A percentile compares a stretch with the other conserved stretches of the same genome.
Evolutionary conservation across 371 early-diverging fungal genomes (phyloP).

Genomic region (Rhizopus microsporus): DNA sequence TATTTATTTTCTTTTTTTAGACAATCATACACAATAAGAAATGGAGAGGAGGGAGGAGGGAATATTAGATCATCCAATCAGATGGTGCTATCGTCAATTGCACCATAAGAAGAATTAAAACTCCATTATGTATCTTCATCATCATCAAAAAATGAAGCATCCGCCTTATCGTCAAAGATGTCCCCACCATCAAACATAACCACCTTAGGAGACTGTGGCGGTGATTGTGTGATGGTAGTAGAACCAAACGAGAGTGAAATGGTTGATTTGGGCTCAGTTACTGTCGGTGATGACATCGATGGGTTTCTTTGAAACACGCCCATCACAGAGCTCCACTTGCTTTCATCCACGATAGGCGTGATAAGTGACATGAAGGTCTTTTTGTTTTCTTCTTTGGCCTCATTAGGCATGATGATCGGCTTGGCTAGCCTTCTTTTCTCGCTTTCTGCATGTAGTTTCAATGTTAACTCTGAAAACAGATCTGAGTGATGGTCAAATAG

Average conservation of each 20-base stretch:
- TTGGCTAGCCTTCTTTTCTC: slow-evolving; percentile 41
- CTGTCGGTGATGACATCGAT: slow-evolving; percentile 5
- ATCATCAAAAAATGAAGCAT: slow-evolving; percentile 20
- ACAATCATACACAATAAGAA: background rate
- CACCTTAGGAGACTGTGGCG: slow-evolving; percentile 28
- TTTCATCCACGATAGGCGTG: slow-evolving; percentile 25
- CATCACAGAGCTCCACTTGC: slow-evolving; percentile 36
- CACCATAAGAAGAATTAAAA: background rate
- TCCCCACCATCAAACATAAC: slow-evolving; percentile 25
- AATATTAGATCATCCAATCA: background rate
- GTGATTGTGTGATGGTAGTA: slow-evolving; percentile 28
- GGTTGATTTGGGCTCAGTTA: slow-evolving; percentile 5
- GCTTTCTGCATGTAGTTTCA: slow-evolving; percentile 39
- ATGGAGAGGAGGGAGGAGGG: background rate
- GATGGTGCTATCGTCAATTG: background rate
- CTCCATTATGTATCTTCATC: slow-evolving; percentile 9
- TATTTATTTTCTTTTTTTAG: too few relatives aligned
- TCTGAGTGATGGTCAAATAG: slow-evolving; percentile 41
- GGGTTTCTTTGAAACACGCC: slow-evolving; percentile 39
- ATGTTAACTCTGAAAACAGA: slow-evolving; percentile 37
- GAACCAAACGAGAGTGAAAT: slow-evolving; percentile 28
- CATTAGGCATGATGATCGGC: slow-evolving; percentile 13
- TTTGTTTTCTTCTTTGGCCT: slow-evolving; percentile 19
- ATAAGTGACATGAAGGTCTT: slow-evolving; percentile 41
- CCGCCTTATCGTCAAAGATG: slow-evolving; percentile 20